These are phyloP conservation scores for Lolium perenne DNA, from an alignment of 176 grass and related monocot species.

Conservation along the genomic window DNA sequence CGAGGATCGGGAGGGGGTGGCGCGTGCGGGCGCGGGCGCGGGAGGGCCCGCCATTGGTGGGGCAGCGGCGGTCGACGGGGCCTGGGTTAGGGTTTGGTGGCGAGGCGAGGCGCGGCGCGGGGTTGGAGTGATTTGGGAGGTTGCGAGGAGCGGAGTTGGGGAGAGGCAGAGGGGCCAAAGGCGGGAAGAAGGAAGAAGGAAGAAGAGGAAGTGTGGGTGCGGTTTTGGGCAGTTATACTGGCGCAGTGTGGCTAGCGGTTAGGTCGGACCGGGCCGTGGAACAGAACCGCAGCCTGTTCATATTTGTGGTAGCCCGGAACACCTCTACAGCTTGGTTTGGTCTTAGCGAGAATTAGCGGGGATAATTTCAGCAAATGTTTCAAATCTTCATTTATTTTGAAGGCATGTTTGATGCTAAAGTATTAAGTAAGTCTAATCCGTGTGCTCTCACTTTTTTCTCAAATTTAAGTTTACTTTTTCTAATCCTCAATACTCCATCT, in stretches of 20 bases:
- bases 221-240: background rate
- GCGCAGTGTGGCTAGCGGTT: background rate
- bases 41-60: constrained; percentile 33
- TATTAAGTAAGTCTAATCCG: too few relatives aligned
- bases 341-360: too few relatives aligned
- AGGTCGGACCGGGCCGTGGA: background rate
- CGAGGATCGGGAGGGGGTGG: background rate
- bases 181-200: constrained; percentile 45
- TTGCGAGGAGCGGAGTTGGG: background rate
- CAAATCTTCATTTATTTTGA: too few relatives aligned
- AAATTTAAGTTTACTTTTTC: too few relatives aligned
- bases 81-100: background rate
- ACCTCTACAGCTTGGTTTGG: too few relatives aligned
- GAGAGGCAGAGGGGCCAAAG: background rate
- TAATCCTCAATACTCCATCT: too few relatives aligned
- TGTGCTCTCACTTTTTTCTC: too few relatives aligned
- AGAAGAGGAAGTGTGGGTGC: background rate
- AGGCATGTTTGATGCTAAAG: too few relatives aligned
- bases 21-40: background rate
- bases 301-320: too few relatives aligned
- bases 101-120: background rate
- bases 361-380: too few relatives aligned
- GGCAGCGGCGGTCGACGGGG: background rate
- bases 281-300: background rate
- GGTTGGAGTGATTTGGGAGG: background rate